These are phyloP conservation scores for Lactifluus echinatus DNA, from an alignment of 768 basidiomycete genomes.

Conservation along the genomic window DNA sequence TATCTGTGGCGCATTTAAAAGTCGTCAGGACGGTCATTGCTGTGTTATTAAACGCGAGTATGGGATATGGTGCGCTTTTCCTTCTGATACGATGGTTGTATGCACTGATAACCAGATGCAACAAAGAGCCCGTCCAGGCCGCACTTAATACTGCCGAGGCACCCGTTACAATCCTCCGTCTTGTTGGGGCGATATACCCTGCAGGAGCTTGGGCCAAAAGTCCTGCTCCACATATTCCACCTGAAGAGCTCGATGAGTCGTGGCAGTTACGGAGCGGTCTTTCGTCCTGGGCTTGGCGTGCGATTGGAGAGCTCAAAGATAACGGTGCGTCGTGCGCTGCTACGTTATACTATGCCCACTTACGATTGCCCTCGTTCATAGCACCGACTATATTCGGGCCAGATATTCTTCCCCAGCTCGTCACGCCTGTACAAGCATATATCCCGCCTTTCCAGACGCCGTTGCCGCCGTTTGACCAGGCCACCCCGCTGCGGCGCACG, in stretches of 20 bases:
- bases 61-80: slow-evolving; percentile 56
- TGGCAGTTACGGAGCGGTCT: slow-evolving; percentile 61
- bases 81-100: not conserved
- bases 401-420: slow-evolving; percentile 55
- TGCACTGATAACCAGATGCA: not conserved
- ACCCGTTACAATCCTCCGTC: slow-evolving; percentile 55
- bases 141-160: slow-evolving; percentile 63
- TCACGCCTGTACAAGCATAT: slow-evolving; percentile 49
- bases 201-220: slow-evolving; percentile 51
- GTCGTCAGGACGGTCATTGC: slow-evolving; percentile 73
- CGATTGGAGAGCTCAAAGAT: slow-evolving; percentile 63
- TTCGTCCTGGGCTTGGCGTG: slow-evolving; percentile 71
- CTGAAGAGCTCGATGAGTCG: slow-evolving; percentile 36
- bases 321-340: slow-evolving; percentile 40
- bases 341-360: not conserved
- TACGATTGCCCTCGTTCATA: slow-evolving; percentile 21
- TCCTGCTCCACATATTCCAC: slow-evolving; percentile 23
- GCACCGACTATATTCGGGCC: slow-evolving; percentile 51
- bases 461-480: slow-evolving; percentile 32
- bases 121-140: slow-evolving; percentile 61
- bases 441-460: slow-evolving; percentile 43
- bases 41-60: slow-evolving; percentile 65
- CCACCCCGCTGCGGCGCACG: slow-evolving; percentile 32
- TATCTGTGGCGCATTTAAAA: slow-evolving; percentile 56
- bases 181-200: slow-evolving; percentile 66